These are phyloP conservation scores for Silybum marianum DNA, from an alignment of 129 eudicot genomes.

Conservation along the genomic window DNA sequence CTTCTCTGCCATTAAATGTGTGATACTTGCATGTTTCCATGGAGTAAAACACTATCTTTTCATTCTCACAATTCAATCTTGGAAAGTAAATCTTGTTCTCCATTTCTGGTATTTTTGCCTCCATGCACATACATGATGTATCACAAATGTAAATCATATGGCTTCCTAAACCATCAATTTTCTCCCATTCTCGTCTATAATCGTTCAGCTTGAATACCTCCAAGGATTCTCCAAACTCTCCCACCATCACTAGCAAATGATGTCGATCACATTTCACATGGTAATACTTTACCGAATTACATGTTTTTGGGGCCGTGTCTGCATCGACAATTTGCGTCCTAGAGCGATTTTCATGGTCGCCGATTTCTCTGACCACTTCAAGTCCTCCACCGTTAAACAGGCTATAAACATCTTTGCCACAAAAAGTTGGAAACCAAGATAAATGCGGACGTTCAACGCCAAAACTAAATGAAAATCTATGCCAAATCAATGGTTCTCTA, in stretches of 20 bases:
- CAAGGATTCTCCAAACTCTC: not conserved
- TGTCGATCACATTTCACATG: not conserved
- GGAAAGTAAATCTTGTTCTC: not conserved
- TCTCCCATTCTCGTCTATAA: not conserved
- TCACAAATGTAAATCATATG: not conserved
- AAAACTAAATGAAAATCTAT: not conserved
- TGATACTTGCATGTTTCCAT: not conserved
- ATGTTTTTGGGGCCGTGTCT: not conserved
- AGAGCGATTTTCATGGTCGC: not conserved
- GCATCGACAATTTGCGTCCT: not conserved
- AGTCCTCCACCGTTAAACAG: not conserved
- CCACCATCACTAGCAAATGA: not conserved
- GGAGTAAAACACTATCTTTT: not conserved
- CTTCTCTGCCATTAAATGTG: not conserved
- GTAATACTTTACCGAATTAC: not conserved
- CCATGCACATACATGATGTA: not conserved
- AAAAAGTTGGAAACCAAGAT: not conserved
- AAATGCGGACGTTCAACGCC: no score
- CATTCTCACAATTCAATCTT: not conserved
- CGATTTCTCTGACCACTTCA: not conserved
- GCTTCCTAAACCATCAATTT: not conserved
- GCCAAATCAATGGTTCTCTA: not conserved
- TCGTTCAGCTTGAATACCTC: not conserved
- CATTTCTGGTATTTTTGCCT: not conserved
- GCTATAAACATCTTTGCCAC: not conserved